Base-by-base conservation (phyloP, 2,329 filamentous ascomycete species). In the Rachicladosporium sp. region DNA sequence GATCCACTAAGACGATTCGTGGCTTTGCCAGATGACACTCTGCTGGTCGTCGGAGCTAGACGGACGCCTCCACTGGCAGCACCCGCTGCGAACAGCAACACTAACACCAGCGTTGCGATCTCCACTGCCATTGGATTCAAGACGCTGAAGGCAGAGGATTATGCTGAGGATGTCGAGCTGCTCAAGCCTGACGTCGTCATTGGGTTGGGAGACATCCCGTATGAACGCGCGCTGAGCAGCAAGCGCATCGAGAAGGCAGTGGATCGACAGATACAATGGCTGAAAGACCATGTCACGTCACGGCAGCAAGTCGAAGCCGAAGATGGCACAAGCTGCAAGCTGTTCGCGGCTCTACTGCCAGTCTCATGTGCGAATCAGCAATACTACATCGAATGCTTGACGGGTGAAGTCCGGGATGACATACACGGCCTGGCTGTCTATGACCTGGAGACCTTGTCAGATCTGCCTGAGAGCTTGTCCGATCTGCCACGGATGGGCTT, bases 91-190 rank as follows among this genome's bases (percentile, higher is more conserved):
- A 60, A 54, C 34, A 51, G 57, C 12, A 57, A 57, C 35, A 57
- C 78, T 6, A 74, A 80, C 45, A 74, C 73, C 31, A 73, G 78
- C 35, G 69, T 96, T 32, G 78, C 82, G 11, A 72, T 96, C 35
- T 78, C 83, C 56, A 94, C 91, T 2, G 89, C 87, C 0, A 84
- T 86, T 1, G 91, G 91, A 23, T 94, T 93, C 62, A 74, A 76
- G 45, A 70, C 74, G 41, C 66, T 96, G 29, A 72, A 74, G 27
- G 74, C 77, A 0, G 68, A 74, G 5, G 75, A 82, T 39, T 96
- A 91, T 62, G 67, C 72, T 29, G 65, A 74, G 4, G 77, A 78
- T 11, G 68, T 82, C 2, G 62, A 71, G 43, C 69, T 65, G n/a
- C 63, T 94, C 29, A 69, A 70, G 37, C 85, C 89, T 1, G 89